Evolutionary conservation across 176 grass and related monocot genomes (phyloP).

Genomic region (Panicum miliaceum): DNA sequence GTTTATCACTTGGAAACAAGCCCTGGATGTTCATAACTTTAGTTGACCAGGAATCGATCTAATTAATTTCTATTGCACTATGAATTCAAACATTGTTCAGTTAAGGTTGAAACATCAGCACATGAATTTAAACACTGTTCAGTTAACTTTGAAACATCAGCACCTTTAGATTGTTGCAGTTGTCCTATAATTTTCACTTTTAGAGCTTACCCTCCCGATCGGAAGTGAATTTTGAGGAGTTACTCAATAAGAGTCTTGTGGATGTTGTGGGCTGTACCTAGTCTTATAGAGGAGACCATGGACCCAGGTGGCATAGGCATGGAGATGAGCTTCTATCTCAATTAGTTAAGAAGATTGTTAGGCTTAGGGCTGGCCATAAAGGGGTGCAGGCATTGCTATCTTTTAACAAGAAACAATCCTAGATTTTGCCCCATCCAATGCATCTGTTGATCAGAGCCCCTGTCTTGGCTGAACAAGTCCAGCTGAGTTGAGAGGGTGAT

Average conservation of each 20-base stretch:
- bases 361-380: background rate
- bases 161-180: background rate
- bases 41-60: constrained; percentile 14
- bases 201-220: background rate
- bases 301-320: background rate
- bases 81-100: background rate
- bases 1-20: constrained; percentile 6
- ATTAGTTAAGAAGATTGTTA: constrained; percentile 15
- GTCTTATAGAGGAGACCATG: background rate
- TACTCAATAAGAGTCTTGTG: background rate
- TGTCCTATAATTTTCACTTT: background rate
- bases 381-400: background rate
- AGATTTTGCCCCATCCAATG: background rate
- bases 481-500: background rate
- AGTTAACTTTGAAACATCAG: no score
- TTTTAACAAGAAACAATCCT: background rate
- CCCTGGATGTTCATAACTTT: background rate
- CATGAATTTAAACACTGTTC: no score
- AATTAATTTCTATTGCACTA: background rate
- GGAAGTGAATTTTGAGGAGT: constrained; percentile 34
- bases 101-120: background rate
- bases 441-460: background rate
- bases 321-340: constrained; percentile 5
- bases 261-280: background rate
- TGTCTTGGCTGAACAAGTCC: background rate